Percentiles rank a stretch among this genome's conserved stretches.
Conservation (phyloP, 441 rosid species). For the Eutrema salsugineum region DNA sequence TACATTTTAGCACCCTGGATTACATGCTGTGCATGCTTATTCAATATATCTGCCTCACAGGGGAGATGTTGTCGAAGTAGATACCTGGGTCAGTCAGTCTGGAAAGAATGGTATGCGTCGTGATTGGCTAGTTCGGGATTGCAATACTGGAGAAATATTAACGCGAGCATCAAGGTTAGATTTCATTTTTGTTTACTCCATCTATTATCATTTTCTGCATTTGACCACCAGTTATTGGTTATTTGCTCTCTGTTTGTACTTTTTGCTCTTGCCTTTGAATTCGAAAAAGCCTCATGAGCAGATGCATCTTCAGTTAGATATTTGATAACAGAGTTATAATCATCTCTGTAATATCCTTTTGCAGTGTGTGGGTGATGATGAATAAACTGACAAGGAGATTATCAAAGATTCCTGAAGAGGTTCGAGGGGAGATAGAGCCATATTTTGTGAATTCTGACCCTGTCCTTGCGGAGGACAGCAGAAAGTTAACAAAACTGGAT, state of each 20-base stretch:
- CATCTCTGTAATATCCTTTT: constrained; percentile 8
- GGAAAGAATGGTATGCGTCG: constrained; percentile 99
- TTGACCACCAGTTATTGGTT: background rate
- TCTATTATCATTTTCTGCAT: background rate
- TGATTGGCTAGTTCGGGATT: constrained; percentile 86
- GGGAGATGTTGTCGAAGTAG: constrained; percentile 93
- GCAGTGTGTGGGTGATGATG: constrained; percentile 99
- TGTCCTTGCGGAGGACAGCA: constrained; percentile 71
- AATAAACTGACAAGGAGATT: constrained; percentile 92
- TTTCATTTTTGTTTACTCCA: background rate
- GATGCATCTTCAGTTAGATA: background rate
- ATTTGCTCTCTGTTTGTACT: constrained; percentile 1
- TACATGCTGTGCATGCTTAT: background rate
- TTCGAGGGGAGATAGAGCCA: constrained; percentile 84
- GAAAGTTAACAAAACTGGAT: constrained; percentile 86
- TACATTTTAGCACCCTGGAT: background rate
- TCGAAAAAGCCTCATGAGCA: background rate
- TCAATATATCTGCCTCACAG: constrained; percentile 37
- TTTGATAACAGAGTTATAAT: constrained; percentile 15
- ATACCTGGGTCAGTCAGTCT: constrained; percentile 90
- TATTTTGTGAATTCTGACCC: constrained; percentile 65
- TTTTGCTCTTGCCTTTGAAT: background rate
- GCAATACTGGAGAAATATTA: constrained; percentile 72
- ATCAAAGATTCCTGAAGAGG: constrained; percentile 94
- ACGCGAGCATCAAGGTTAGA: constrained; percentile 90